phyloP scores from a whole-genome alignment of 306 rosid species.

The Sphenostylis stenocarpa region DNA sequence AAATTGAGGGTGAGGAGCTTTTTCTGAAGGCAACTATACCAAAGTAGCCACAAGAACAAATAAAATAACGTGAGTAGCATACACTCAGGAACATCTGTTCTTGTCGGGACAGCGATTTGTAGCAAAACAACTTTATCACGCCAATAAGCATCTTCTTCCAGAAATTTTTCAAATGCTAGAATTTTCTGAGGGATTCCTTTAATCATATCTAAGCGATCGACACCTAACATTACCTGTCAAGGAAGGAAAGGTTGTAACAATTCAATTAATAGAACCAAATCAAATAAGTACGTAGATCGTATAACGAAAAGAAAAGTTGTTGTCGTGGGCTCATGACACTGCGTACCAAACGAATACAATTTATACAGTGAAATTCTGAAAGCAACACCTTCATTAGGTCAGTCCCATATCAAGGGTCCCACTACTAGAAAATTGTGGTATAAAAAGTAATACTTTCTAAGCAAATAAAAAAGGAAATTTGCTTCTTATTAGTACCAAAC shows the following conservation, averaged over 20 bases:
- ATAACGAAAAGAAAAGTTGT: neutral
- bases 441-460: neutral
- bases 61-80: constrained; percentile 40
- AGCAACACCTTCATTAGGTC: neutral
- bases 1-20: constrained; percentile 18
- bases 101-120: constrained; percentile 95
- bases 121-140: constrained; percentile 86
- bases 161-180: constrained; percentile 86
- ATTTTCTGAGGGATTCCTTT: constrained; percentile 97
- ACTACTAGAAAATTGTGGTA: neutral
- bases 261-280: constrained; percentile 22
- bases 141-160: constrained; percentile 76
- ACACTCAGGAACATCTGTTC: constrained; percentile 97
- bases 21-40: constrained; percentile 6
- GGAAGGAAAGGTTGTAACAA: constrained; percentile 15
- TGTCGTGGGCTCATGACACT: neutral
- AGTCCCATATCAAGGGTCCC: neutral
- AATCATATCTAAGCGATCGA: constrained; percentile 94
- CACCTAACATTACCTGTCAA: constrained; percentile 89
- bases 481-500: too few species aligned
- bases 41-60: constrained; percentile 22
- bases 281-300: neutral
- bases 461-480: too few species aligned
- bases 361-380: neutral
- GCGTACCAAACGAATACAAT: neutral